Evolutionary conservation across 2,329 filamentous ascomycete genomes (phyloP).

Genomic region (Alternaria panax): DNA sequence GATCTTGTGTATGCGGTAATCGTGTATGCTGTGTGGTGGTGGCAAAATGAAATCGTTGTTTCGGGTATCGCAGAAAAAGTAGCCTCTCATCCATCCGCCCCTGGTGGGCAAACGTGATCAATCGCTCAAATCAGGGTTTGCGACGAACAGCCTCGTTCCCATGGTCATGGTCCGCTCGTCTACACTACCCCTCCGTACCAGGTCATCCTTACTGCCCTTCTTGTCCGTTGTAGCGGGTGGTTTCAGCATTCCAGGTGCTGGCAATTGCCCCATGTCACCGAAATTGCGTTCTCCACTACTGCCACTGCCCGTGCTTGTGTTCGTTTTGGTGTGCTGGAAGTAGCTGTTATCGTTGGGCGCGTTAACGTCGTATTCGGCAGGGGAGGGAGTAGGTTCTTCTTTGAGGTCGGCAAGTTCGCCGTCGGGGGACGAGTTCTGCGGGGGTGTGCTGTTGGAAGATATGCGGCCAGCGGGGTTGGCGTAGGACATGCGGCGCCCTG

Average conservation of each 20-base stretch:
- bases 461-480: slow-evolving; percentile 55
- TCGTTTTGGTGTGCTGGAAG: slow-evolving; percentile 53
- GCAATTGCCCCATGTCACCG: slow-evolving; percentile 62
- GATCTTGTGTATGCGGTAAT: slow-evolving; percentile 2
- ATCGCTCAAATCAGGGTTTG: slow-evolving; percentile 76
- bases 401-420: slow-evolving; percentile 50
- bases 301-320: slow-evolving; percentile 53
- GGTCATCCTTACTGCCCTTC: slow-evolving; percentile 70
- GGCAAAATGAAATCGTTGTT: slow-evolving; percentile 20
- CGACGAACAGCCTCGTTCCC: slow-evolving; percentile 76
- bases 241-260: slow-evolving; percentile 48
- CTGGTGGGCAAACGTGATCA: slow-evolving; percentile 35
- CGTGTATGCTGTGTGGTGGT: slow-evolving; percentile 3
- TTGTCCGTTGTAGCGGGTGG: slow-evolving; percentile 50
- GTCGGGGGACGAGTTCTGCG: slow-evolving; percentile 51
- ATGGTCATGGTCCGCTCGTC: slow-evolving; percentile 83
- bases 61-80: slow-evolving; percentile 44
- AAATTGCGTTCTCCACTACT: slow-evolving; percentile 59
- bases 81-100: slow-evolving; percentile 2
- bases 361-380: slow-evolving; percentile 44
- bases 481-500: slow-evolving; percentile 48
- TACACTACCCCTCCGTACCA: slow-evolving; percentile 79
- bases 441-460: slow-evolving; percentile 63
- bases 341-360: slow-evolving; percentile 45
- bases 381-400: slow-evolving; percentile 57